phyloP scores from a whole-genome alignment of 73 alveolate species.

The Tetrahymena borealis region DNA sequence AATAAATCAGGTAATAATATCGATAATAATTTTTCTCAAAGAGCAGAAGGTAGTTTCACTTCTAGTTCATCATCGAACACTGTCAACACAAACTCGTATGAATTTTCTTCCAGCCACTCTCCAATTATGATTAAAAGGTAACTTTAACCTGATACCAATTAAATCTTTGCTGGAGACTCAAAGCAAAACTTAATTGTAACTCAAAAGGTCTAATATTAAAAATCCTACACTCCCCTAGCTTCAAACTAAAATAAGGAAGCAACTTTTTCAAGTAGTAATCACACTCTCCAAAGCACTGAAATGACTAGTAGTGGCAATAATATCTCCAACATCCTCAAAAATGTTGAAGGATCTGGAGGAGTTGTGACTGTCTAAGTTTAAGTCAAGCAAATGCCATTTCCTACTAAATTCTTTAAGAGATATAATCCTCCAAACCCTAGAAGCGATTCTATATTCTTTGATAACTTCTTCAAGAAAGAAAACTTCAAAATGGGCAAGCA shows the following conservation, averaged over 20 bases:
- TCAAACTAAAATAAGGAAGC: no score
- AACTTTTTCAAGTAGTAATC: no score
- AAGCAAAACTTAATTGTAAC: neutral
- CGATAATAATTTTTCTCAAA: neutral
- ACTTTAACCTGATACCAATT: neutral
- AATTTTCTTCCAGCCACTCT: neutral
- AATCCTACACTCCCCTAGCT: neutral
- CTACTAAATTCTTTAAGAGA: neutral
- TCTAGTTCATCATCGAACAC: neutral
- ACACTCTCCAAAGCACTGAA: neutral
- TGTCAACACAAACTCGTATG: neutral
- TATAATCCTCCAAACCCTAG: neutral
- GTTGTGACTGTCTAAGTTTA: neutral
- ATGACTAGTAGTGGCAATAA: neutral
- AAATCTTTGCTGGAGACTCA: neutral
- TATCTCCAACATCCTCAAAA: neutral
- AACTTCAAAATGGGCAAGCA: slow-evolving; percentile 36
- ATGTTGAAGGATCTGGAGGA: neutral
- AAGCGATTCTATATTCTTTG: neutral
- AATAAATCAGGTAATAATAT: neutral
- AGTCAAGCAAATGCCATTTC: neutral
- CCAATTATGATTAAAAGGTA: neutral
- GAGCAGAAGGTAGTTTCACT: neutral
- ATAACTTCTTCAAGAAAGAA: neutral
- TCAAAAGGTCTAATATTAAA: neutral